phyloP scores from a whole-genome alignment of 805 yeast species.

The Saccharomyces mikatae region DNA sequence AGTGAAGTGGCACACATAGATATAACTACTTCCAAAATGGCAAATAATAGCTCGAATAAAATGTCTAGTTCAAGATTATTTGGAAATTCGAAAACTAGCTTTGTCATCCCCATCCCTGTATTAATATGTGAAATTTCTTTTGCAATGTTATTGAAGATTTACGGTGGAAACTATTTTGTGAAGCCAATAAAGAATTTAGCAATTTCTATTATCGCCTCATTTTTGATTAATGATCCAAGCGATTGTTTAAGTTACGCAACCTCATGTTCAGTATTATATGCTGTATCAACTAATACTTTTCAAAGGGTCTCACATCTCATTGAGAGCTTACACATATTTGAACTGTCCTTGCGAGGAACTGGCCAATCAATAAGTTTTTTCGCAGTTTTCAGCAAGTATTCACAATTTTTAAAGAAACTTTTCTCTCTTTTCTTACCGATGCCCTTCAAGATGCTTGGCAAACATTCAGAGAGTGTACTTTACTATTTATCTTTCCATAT shows the following conservation, averaged over 20 bases:
- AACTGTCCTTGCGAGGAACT: background rate
- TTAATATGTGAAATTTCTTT: conserved; percentile 10
- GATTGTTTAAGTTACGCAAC: conserved; percentile 25
- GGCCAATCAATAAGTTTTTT: background rate
- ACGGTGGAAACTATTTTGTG: conserved; percentile 16
- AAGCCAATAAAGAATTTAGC: conserved; percentile 24
- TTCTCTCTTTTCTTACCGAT: background rate
- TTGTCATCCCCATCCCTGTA: conserved; percentile 1
- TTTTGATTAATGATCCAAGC: conserved; percentile 27
- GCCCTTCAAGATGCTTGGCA: conserved; percentile 6
- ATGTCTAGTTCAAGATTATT: background rate
- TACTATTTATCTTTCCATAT: conserved; percentile 27
- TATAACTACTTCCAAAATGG: background rate
- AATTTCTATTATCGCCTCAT: conserved; percentile 26
- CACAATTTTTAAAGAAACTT: background rate
- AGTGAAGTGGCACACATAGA: conserved; percentile 11
- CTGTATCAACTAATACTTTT: conserved; percentile 13
- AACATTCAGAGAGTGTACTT: conserved; percentile 11
- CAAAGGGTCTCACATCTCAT: conserved; percentile 6
- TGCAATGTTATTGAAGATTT: conserved; percentile 17
- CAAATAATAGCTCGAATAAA: background rate
- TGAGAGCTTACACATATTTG: background rate
- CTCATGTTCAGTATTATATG: conserved; percentile 24
- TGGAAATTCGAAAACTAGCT: background rate
- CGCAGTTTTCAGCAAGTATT: background rate